Conservation (phyloP, 2,329 filamentous ascomycete species). For the Claviceps sp. region DNA sequence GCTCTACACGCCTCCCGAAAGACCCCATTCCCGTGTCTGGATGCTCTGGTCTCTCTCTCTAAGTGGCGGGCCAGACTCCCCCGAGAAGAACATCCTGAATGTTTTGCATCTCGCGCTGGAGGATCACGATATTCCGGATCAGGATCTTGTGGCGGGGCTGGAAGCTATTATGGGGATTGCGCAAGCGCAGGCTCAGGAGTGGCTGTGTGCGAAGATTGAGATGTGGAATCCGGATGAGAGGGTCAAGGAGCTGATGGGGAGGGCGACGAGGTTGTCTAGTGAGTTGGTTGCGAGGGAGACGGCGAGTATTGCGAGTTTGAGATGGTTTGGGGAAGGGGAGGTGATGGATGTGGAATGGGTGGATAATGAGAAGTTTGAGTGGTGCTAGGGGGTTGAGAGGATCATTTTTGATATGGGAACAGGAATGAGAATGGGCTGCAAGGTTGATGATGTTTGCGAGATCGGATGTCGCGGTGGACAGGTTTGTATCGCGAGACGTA, state of each 20-base stretch:
- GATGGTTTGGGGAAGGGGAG: conserved; percentile 50
- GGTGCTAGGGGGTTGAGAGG: conserved; percentile 41
- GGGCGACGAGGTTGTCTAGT: conserved; percentile 32
- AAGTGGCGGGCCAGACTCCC: conserved; percentile 38
- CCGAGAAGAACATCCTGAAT: conserved; percentile 53
- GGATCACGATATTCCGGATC: conserved; percentile 25
- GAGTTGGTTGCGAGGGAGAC: conserved; percentile 41
- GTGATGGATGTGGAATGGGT: conserved; percentile 53
- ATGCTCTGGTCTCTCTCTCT: conserved; percentile 59
- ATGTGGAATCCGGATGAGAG: conserved; percentile 68
- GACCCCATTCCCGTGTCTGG: conserved; percentile 49
- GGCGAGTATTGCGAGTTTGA: conserved; percentile 57
- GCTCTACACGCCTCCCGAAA: conserved; percentile 37
- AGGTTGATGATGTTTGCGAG: no score
- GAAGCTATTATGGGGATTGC: conserved; percentile 52
- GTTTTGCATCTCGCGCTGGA: conserved; percentile 58
- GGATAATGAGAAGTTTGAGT: conserved; percentile 64
- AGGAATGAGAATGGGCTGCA: no score
- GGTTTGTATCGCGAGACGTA: no score
- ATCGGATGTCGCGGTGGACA: no score
- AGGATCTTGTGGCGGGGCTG: conserved; percentile 39
- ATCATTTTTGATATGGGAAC: no score
- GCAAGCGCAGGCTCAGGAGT: conserved; percentile 55
- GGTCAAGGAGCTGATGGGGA: conserved; percentile 32
- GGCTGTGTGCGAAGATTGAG: conserved; percentile 57